Evolutionary conservation across 2,329 filamentous ascomycete genomes (phyloP).

Genomic region (Cladosporium sp.): DNA sequence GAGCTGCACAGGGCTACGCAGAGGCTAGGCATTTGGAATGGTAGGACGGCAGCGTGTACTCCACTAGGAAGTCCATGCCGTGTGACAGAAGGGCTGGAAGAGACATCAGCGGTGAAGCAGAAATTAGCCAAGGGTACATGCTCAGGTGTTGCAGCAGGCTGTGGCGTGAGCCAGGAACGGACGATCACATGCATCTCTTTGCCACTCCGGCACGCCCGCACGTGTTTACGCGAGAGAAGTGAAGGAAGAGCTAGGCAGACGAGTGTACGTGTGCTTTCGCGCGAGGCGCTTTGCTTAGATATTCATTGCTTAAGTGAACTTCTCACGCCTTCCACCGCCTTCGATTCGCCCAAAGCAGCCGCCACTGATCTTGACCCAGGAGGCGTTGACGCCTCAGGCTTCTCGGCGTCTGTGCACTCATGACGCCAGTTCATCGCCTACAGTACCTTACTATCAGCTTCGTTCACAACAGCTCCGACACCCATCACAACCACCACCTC

Average conservation of each 20-base stretch:
- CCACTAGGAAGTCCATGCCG: background rate
- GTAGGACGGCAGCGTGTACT: background rate
- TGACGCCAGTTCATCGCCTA: background rate
- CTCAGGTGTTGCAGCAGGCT: slow-evolving; percentile 1
- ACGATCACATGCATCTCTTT: slow-evolving; percentile 7
- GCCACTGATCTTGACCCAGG: background rate
- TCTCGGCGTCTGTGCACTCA: background rate
- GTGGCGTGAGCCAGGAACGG: slow-evolving; percentile 8
- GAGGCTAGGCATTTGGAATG: background rate
- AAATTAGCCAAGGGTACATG: background rate
- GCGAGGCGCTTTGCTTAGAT: slow-evolving; percentile 6
- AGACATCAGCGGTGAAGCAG: slow-evolving; percentile 7
- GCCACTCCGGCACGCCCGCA: background rate
- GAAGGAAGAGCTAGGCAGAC: slow-evolving; percentile 3
- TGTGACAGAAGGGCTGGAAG: background rate
- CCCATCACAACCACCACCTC: slow-evolving; percentile 10
- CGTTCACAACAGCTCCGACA: background rate
- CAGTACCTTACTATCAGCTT: background rate
- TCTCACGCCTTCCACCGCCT: slow-evolving; percentile 7
- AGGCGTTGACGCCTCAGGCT: slow-evolving; percentile 1
- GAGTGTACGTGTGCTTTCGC: background rate
- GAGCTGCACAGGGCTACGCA: slow-evolving; percentile 2
- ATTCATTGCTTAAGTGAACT: background rate
- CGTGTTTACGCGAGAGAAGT: slow-evolving; percentile 10
- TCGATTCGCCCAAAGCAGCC: background rate